Percentiles rank a stretch among this genome's conserved stretches.
phyloP scores from a whole-genome alignment of 2,329 filamentous ascomycete genomes.

The Moelleriella libera region DNA sequence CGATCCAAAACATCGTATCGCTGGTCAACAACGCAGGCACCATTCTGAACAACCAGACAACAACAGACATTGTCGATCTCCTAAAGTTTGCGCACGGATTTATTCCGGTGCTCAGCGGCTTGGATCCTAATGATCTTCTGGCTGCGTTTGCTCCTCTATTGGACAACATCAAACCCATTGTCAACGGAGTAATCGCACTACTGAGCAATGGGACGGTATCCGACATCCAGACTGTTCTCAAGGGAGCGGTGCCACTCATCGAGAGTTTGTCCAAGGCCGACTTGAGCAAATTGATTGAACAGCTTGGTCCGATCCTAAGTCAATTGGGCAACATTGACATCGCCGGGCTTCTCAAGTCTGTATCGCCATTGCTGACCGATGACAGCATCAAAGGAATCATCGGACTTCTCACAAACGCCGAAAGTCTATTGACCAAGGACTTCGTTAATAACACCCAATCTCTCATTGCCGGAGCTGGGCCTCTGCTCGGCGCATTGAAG shows the following conservation, averaged over 20 bases:
- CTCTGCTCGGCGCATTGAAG: conserved; percentile 20
- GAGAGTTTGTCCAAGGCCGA: conserved; percentile 5
- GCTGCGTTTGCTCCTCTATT: neutral
- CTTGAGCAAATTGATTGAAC: conserved; percentile 2
- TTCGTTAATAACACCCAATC: conserved; percentile 9
- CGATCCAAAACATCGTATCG: conserved; percentile 11
- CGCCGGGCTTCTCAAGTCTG: conserved; percentile 1
- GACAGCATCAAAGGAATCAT: conserved; percentile 10
- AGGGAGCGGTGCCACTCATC: conserved; percentile 2
- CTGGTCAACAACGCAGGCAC: conserved; percentile 12
- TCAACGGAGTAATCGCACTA: conserved; percentile 1
- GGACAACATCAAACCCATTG: neutral
- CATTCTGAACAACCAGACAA: conserved; percentile 2
- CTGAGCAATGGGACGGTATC: conserved; percentile 2
- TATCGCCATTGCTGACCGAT: conserved; percentile 7
- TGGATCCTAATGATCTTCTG: neutral
- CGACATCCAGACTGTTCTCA: conserved; percentile 2
- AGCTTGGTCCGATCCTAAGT: conserved; percentile 3
- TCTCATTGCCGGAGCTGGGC: conserved; percentile 9
- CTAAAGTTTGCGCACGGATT: conserved; percentile 1
- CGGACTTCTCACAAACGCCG: conserved; percentile 2
- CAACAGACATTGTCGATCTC: neutral
- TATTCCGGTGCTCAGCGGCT: neutral
- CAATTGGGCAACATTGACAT: conserved; percentile 3
- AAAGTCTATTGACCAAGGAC: conserved; percentile 4